Percentiles rank a stretch among this genome's conserved stretches.
These are phyloP conservation scores for Xylaria polymorpha DNA, from an alignment of 2,329 filamentous ascomycete genomes.

Conservation along the genomic window DNA sequence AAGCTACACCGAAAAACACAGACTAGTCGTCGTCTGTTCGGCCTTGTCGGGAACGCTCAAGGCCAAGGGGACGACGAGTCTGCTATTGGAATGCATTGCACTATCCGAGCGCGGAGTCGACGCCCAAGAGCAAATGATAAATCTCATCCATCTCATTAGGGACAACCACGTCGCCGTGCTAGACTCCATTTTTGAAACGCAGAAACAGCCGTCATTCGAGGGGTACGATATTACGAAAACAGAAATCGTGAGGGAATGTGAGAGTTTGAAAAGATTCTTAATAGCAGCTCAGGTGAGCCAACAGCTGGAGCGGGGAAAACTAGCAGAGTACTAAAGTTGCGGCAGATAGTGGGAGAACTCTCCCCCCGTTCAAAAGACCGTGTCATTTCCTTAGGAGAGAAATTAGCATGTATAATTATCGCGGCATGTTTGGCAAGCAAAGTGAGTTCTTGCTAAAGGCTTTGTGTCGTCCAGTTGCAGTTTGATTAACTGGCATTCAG, in stretches of 20 bases:
- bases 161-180: constrained; percentile 61
- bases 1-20: constrained; percentile 54
- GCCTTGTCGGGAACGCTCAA: constrained; percentile 66
- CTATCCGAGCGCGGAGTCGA: constrained; percentile 41
- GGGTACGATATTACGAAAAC: constrained; percentile 54
- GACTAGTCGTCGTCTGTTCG: constrained; percentile 67
- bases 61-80: constrained; percentile 65
- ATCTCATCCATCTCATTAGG: constrained; percentile 62
- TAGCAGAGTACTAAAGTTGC: constrained; percentile 37
- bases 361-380: constrained; percentile 63
- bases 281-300: constrained; percentile 61
- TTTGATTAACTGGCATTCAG: constrained; percentile 30
- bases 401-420: constrained; percentile 48
- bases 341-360: constrained; percentile 59
- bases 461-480: not conserved
- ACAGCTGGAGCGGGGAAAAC: not conserved
- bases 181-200: constrained; percentile 39
- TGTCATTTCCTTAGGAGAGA: constrained; percentile 59
- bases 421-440: constrained; percentile 47
- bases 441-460: constrained; percentile 40
- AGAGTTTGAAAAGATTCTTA: constrained; percentile 60
- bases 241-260: constrained; percentile 61
- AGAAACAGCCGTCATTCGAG: constrained; percentile 42
- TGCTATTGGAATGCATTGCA: constrained; percentile 50
- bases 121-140: constrained; percentile 54